Evolutionary conservation across 2,329 filamentous ascomycete genomes (phyloP), one percentile per base, ranked within the genome.

Genomic region (Clonostachys rosea): DNA sequence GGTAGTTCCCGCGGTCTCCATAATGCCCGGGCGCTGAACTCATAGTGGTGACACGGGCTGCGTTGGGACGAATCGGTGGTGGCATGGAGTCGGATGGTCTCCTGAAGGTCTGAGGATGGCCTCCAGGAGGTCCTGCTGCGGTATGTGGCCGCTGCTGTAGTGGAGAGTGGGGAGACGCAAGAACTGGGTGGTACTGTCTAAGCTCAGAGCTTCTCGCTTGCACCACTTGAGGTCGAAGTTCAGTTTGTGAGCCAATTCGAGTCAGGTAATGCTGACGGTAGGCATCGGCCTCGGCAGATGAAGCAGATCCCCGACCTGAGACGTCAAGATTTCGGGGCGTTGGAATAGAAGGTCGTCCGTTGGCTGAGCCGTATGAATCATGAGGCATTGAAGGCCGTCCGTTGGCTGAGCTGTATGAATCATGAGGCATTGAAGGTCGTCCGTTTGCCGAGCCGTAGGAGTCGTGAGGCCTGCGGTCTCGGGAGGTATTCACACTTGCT

Each of bases 141-240:
- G 73, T 84, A 62, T 78, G 79, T 30, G 76, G 79, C 34, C 74
- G 67, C 57, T 79, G 79, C 59, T 84, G 81, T 2, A 85, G 64
- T 12, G 82, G 81, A 6, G 81, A 85, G 54, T 85, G 76, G 5
- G 81, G 81, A 41, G 76, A 83, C 13, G 81, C 81, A 41, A 76
- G 75, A 3, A 85, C 81, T 1, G 82, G 81, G 11, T 75, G 77
- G 62, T 83, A 85, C 53, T 72, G 77, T 51, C 84, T 81, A 46
- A 71, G 67, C 17, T 81, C 77, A 0, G 75, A 78, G 16, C 24
- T 30, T 30, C 24, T 30, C 24, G 24, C 24, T 68, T 66, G 4
- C 76, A 76, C 5, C 74, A 76, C 2, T 72, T 71, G 18, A 76
- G 66, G 67, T 2, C 57, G 61, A 14, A 73, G 57, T 5, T 56